Base-by-base conservation (phyloP, 257 asterid species). In the Fraxinus pennsylvanica region DNA sequence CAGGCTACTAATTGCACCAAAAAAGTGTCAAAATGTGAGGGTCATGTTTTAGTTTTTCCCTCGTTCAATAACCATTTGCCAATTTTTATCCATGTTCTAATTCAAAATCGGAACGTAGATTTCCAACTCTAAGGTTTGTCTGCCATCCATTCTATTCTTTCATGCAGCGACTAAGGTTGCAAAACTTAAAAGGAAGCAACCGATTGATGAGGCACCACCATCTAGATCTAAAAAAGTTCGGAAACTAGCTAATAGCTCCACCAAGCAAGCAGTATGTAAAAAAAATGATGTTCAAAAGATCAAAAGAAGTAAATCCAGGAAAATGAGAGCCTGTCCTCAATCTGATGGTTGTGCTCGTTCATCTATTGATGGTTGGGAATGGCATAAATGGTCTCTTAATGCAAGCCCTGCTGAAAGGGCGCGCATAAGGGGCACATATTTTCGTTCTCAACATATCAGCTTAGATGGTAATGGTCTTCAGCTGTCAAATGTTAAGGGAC, bases 301-400 rank as follows among this genome's bases (percentile, higher is more conserved):
- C 68, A 85, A 80, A 84, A 83, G 73, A 69, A 66, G 86, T 72
- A 87, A 84, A 81, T 79, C 85, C 72, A 84, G 80, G 85, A 35
- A 76, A 41, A 71, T 45, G 75, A 85, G 83, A 79, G 76, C 84
- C 74, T 87, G 90, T 80, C 91, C 94, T n/a, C 81, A 74, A 79
- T 91, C 98, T 65, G 89, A 90, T 82, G 96, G 99, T 63, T 96
- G 99, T 88, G 98, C 99, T 72, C 89, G 98, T 75, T 77, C 95
- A 35, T 96, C 99, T 39, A 86, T 96, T 71, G 85, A 82, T 78
- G 99, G 99, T 72, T 92, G 99, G 99, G 95, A 93, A 79, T 96
- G 99, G 99, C 98, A 89, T 84, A 90, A 86, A 82, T 96, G 99
- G 99, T 92, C 98, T 59, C 79, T 80, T 66, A 85, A 73, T 61